Conservation (phyloP, 2,329 filamentous ascomycete genomes). For the Fusarium sublunatum region DNA sequence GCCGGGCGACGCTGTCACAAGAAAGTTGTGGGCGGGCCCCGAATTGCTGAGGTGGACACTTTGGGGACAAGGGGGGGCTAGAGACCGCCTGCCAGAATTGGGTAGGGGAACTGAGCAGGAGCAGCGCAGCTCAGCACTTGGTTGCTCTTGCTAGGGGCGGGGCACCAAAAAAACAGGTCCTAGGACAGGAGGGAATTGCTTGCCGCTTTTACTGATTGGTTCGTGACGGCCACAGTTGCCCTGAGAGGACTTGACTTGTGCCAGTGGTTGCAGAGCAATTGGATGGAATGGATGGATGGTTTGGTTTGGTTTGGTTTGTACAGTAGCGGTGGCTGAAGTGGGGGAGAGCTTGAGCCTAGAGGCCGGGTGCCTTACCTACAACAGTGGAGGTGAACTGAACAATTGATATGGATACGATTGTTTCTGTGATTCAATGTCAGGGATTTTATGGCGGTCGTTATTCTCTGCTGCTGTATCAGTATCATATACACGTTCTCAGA, state of each 20-base stretch:
- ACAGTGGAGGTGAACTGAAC: conserved; percentile 3
- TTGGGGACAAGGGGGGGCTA: conserved; percentile 34
- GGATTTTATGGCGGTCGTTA: background rate
- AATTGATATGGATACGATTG: conserved; percentile 8
- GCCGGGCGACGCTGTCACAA: conserved; percentile 50
- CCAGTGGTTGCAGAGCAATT: conserved; percentile 33
- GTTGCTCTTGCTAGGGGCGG: conserved; percentile 19
- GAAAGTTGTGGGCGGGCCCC: conserved; percentile 53
- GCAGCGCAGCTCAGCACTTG: conserved; percentile 8
- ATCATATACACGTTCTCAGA: conserved; percentile 8
- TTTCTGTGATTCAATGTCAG: background rate
- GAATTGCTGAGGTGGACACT: conserved; percentile 49
- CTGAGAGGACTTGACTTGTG: conserved; percentile 35
- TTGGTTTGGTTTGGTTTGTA: conserved; percentile 2
- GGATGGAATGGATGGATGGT: conserved; percentile 32
- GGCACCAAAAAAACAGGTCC: conserved; percentile 35
- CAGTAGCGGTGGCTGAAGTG: conserved; percentile 37
- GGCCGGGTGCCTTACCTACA: conserved; percentile 15
- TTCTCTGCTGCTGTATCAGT: conserved; percentile 4
- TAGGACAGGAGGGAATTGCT: conserved; percentile 32
- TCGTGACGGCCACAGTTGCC: conserved; percentile 48
- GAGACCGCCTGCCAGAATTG: conserved; percentile 46
- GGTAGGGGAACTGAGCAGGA: conserved; percentile 34
- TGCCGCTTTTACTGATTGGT: conserved; percentile 53
- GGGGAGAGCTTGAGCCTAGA: background rate